Evolutionary conservation across 108 stramenopile species (phyloP), one percentile per base, ranked within the genome.

Genomic region (Nannochloropsis granulata): DNA sequence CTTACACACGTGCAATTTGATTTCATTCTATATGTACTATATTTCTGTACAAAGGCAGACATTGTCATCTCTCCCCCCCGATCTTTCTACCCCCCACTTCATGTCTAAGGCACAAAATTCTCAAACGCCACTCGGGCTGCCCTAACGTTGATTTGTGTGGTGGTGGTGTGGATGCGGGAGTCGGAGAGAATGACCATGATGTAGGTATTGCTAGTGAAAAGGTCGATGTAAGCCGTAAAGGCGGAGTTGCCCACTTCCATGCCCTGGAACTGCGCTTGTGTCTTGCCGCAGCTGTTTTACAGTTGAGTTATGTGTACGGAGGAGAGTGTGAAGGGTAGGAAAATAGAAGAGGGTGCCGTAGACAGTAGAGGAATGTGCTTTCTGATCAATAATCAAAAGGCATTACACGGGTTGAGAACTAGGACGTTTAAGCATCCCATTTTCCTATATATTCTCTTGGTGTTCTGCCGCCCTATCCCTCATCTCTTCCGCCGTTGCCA

Each of bases 101-200:
- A 34, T 34, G 85, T 92, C 84, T 95, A 87, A 13, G 94, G 94
- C 88, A 97, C 94, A 78, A 96, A 96, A 81, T 92, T 90, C 89
- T 98, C 96, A 88, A 98, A 98, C 88, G 95, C 94, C 81, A 90
- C 87, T 78, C 94, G 92, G 8, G 97, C 97, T 83, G 95, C 95
- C 79, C 93, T 92, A 87, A 98, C 96, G 84, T 98, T 98, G 82
- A 94, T 87, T 82, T 94, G 85, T 43, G 96, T 96, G 23, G 95
- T 94, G 21, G 95, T 93, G 71, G 93, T 95, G 81, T 93, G 93
- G 8, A 95, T 92, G 10, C 89, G 85, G 8, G 94, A 92, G 87
- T 94, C 93, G 56, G 92, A 91, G 12, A 95, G 93, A 86, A 99
- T 95, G 80, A 99, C 95, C 98, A 99, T 98, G 78, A 99, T 97